Percentiles rank a stretch among this genome's conserved stretches.
These are phyloP conservation scores for Candida silvatica DNA, from an alignment of 805 yeast genomes.

Conservation along the genomic window DNA sequence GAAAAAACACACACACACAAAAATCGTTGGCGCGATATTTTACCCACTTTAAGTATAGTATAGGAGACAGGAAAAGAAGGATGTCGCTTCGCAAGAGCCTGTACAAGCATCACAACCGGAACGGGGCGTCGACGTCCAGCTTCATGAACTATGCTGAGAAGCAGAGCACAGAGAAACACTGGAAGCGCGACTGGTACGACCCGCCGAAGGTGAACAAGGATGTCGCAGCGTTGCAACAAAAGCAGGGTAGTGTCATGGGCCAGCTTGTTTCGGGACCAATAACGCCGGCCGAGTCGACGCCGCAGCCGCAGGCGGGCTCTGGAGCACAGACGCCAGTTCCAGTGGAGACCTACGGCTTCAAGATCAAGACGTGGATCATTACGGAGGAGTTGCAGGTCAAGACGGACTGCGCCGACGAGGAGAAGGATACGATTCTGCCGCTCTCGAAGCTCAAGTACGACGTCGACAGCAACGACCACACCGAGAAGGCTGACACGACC, in stretches of 20 bases:
- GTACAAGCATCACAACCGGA: slow-evolving; percentile 24
- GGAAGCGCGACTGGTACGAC: slow-evolving; percentile 25
- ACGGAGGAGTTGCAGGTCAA: slow-evolving; percentile 5
- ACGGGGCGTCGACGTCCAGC: slow-evolving; percentile 16
- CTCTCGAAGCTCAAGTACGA: neutral
- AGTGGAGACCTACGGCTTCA: slow-evolving; percentile 21
- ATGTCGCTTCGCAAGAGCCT: slow-evolving; percentile 28
- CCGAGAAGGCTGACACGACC: slow-evolving; percentile 13
- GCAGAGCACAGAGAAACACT: slow-evolving; percentile 17
- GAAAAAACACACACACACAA: no score
- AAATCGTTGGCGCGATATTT: neutral
- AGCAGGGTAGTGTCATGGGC: slow-evolving; percentile 4
- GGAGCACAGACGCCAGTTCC: slow-evolving; percentile 22
- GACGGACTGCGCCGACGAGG: slow-evolving; percentile 3
- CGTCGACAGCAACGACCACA: neutral
- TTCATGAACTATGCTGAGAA: slow-evolving; percentile 11
- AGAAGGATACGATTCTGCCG: slow-evolving; percentile 2
- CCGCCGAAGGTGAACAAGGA: slow-evolving; percentile 16
- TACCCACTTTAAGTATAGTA: neutral
- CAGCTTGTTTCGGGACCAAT: slow-evolving; percentile 13
- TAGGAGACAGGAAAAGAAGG: no score
- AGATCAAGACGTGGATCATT: slow-evolving; percentile 26
- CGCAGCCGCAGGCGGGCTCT: slow-evolving; percentile 16
- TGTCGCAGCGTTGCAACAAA: slow-evolving; percentile 1
- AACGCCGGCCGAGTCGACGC: slow-evolving; percentile 16